Conservation (phyloP, 306 rosid genomes). For the Spatholobus suberectus region DNA sequence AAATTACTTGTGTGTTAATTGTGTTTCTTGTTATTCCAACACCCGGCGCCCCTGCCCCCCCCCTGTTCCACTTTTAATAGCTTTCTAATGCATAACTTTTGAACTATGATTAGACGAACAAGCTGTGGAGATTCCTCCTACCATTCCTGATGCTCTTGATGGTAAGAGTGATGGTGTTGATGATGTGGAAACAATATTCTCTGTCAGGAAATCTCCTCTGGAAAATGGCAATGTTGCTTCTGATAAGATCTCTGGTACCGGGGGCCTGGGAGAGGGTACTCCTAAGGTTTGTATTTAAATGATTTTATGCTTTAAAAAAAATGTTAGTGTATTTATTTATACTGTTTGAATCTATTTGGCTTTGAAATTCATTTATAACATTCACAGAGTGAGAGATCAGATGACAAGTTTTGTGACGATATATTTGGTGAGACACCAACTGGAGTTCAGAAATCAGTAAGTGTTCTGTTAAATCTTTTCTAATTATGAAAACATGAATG, state of each 20-base stretch:
- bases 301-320: not conserved
- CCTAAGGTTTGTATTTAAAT: slow-evolving; percentile 57
- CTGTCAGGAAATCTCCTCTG: slow-evolving; percentile 58
- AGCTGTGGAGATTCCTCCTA: slow-evolving; percentile 39
- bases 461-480: slow-evolving; percentile 17
- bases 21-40: not conserved
- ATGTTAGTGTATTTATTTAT: not conserved
- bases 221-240: slow-evolving; percentile 56
- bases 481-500: not conserved
- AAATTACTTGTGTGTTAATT: not conserved
- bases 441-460: slow-evolving; percentile 65
- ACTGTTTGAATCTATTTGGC: not conserved
- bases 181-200: slow-evolving; percentile 50
- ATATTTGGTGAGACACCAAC: slow-evolving; percentile 86
- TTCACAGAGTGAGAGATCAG: slow-evolving; percentile 74
- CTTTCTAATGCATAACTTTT: slow-evolving; percentile 3
- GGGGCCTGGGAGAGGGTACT: slow-evolving; percentile 75
- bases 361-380: slow-evolving; percentile 29
- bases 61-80: not conserved
- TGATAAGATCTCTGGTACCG: slow-evolving; percentile 40
- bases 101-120: slow-evolving; percentile 43
- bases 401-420: slow-evolving; percentile 68
- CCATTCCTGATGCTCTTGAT: slow-evolving; percentile 44
- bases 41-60: no score
- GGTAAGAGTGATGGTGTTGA: slow-evolving; percentile 39